Evolutionary conservation across 1,139 yeast genomes (phyloP).

Genomic region (Schwanniomyces etchellsii): DNA sequence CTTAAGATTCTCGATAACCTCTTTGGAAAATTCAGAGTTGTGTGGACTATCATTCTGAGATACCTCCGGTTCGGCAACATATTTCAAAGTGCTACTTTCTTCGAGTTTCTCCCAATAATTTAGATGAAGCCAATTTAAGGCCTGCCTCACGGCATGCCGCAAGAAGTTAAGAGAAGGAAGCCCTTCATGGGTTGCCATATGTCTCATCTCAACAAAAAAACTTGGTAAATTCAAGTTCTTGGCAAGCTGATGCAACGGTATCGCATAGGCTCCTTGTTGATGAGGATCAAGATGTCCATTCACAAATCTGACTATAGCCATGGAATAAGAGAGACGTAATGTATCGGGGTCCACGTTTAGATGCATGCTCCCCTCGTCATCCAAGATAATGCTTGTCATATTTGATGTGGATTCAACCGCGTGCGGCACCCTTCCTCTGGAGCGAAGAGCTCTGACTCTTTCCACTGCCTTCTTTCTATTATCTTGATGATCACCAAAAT

Average conservation of each 20-base stretch:
- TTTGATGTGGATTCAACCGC: conserved; percentile 54
- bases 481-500: conserved; percentile 21
- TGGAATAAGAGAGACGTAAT: conserved; percentile 54
- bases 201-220: conserved; percentile 85
- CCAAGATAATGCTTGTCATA: conserved; percentile 47
- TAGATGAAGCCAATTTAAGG: conserved; percentile 68
- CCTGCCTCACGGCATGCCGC: conserved; percentile 51
- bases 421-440: conserved; percentile 42
- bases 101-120: conserved; percentile 64
- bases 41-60: conserved; percentile 3
- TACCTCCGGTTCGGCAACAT: conserved; percentile 14
- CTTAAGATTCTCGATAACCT: conserved; percentile 17
- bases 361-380: conserved; percentile 31
- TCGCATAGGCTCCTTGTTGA: conserved; percentile 74
- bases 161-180: conserved; percentile 69
- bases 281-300: conserved; percentile 87
- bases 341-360: conserved; percentile 12
- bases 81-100: conserved; percentile 17
- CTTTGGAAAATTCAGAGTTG: conserved; percentile 5
- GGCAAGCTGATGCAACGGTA: conserved; percentile 76
- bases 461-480: conserved; percentile 27
- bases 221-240: conserved; percentile 64
- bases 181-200: conserved; percentile 85
- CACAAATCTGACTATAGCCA: conserved; percentile 82
- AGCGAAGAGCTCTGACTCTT: conserved; percentile 39